Conservation (phyloP, 2,329 filamentous ascomycete species). For the Fusarium marasasianum region DNA sequence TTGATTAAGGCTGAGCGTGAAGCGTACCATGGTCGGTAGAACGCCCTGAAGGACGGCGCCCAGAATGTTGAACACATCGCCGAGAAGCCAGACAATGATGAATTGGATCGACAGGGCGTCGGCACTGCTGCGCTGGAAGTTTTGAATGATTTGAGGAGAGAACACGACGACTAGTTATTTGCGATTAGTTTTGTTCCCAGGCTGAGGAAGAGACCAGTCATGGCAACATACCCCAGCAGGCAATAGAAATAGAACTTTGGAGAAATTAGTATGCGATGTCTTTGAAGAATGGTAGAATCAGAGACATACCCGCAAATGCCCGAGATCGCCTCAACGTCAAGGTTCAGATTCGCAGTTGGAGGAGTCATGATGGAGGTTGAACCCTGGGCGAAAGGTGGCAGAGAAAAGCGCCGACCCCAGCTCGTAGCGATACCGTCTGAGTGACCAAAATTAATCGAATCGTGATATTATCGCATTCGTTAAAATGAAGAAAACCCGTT, state of each 20-base stretch:
- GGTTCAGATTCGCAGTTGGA: slow-evolving; percentile 66
- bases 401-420: slow-evolving; percentile 19
- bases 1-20: background rate
- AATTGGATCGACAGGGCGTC: slow-evolving; percentile 92
- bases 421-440: slow-evolving; percentile 5
- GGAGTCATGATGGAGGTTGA: slow-evolving; percentile 57
- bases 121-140: slow-evolving; percentile 84
- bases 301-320: slow-evolving; percentile 82
- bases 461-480: slow-evolving; percentile 17
- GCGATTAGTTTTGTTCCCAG: slow-evolving; percentile 25
- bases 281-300: slow-evolving; percentile 42
- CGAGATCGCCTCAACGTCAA: slow-evolving; percentile 90
- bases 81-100: slow-evolving; percentile 89
- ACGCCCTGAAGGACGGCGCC: slow-evolving; percentile 93
- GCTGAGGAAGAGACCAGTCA: background rate
- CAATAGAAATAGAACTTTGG: slow-evolving; percentile 87
- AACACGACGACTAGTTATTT: slow-evolving; percentile 80
- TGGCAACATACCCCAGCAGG: slow-evolving; percentile 74
- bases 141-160: slow-evolving; percentile 95
- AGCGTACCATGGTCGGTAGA: slow-evolving; percentile 83
- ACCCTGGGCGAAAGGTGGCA: slow-evolving; percentile 29
- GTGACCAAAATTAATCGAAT: background rate
- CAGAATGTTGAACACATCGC: slow-evolving; percentile 96
- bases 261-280: slow-evolving; percentile 15
- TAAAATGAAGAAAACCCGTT: background rate